A percentile compares a stretch with the other conserved stretches of the same genome.
Evolutionary conservation across 768 basidiomycete genomes (phyloP).

Genomic region (Naematelia aurantialba): DNA sequence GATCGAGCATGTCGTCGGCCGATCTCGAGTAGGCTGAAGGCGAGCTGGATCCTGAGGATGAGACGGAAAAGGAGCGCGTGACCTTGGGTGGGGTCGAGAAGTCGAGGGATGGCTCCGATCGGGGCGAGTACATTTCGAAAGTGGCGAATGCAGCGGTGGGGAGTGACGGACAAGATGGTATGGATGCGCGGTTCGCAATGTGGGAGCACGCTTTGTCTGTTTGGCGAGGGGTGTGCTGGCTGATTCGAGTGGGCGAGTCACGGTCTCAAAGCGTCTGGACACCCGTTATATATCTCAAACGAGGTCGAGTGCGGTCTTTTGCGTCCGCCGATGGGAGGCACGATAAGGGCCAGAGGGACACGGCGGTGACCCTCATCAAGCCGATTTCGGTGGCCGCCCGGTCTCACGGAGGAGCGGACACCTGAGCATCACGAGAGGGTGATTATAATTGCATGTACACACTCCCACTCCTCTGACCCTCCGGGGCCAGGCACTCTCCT

Average conservation of each 20-base stretch:
- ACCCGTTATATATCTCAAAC: too few relatives aligned
- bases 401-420: neutral
- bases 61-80: neutral
- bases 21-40: slow-evolving; percentile 25
- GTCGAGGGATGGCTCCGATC: neutral
- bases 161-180: neutral
- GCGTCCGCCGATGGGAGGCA: too few relatives aligned
- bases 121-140: neutral
- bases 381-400: neutral
- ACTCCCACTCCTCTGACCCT: neutral
- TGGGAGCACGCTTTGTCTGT: too few relatives aligned
- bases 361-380: neutral
- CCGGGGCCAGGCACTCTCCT: too few relatives aligned
- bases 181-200: too few relatives aligned
- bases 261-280: too few relatives aligned
- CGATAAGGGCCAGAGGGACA: neutral
- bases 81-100: neutral
- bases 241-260: too few relatives aligned
- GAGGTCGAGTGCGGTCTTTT: too few relatives aligned
- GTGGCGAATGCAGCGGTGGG: neutral
- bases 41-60: neutral
- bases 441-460: neutral
- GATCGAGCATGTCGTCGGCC: slow-evolving; percentile 37
- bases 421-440: neutral
- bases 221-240: too few relatives aligned